Percentiles rank a stretch among this genome's conserved stretches.
These are phyloP conservation scores for Sugiyamaella pinicola DNA, from an alignment of 1,139 yeast species.

Conservation along the genomic window DNA sequence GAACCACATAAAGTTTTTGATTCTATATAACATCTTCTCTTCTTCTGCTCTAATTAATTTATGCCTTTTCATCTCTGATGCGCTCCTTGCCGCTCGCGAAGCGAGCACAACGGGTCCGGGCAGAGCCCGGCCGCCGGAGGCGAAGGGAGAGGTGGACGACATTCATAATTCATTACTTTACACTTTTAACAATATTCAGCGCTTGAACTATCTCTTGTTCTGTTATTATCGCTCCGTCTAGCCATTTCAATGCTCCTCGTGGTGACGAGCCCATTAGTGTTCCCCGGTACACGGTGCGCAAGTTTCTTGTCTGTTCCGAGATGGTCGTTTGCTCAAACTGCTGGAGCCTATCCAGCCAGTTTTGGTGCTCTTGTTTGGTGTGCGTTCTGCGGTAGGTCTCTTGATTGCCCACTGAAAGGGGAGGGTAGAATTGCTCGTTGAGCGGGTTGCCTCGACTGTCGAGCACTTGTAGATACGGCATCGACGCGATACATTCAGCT, in stretches of 20 bases:
- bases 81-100: too few relatives aligned
- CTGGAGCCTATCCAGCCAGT: slow-evolving; percentile 31
- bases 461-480: slow-evolving; percentile 34
- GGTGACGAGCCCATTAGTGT: slow-evolving; percentile 13
- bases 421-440: slow-evolving; percentile 37
- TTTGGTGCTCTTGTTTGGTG: slow-evolving; percentile 25
- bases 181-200: slow-evolving; percentile 3
- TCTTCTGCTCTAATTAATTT: background rate
- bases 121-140: too few relatives aligned
- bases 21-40: slow-evolving; percentile 3
- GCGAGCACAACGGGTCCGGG: too few relatives aligned
- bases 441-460: slow-evolving; percentile 42
- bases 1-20: background rate
- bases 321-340: slow-evolving; percentile 24
- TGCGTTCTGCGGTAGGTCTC: slow-evolving; percentile 30
- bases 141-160: too few relatives aligned
- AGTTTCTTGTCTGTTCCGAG: background rate
- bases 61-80: background rate
- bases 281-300: slow-evolving; percentile 16
- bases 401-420: slow-evolving; percentile 25
- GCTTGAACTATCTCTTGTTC: slow-evolving; percentile 22
- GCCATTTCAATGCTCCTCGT: slow-evolving; percentile 28
- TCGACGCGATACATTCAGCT: slow-evolving; percentile 30
- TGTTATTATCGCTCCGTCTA: slow-evolving; percentile 29
- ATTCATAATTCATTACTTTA: slow-evolving; percentile 10